Evolutionary conservation across 1,284 basidiomycete genomes (phyloP).

Genomic region (Rhodotorula sp.): DNA sequence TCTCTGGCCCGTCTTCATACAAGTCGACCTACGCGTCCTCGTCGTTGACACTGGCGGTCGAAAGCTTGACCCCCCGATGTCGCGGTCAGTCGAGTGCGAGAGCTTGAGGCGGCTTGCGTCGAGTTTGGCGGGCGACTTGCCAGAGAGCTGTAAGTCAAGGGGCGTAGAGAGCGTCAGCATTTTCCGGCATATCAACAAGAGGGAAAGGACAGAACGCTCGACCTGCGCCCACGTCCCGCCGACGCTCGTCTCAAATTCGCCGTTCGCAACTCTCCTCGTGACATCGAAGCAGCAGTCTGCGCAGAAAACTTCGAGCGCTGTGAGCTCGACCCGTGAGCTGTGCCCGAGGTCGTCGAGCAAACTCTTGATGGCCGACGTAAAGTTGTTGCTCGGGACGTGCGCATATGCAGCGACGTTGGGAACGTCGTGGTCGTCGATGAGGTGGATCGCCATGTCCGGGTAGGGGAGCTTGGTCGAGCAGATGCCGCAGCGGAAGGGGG

Average conservation of each 20-base stretch:
- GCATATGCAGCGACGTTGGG: not conserved
- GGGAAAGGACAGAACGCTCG: not conserved
- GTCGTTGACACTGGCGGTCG: too few relatives aligned
- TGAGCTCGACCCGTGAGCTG: too few relatives aligned
- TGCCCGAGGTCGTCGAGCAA: not conserved
- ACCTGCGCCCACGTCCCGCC: not conserved
- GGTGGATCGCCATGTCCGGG: not conserved
- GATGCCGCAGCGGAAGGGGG: not conserved
- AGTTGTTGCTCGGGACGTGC: not conserved
- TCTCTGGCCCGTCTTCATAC: too few relatives aligned
- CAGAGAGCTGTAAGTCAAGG: not conserved
- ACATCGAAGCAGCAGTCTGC: not conserved
- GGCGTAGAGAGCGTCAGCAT: too few relatives aligned
- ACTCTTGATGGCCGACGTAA: not conserved
- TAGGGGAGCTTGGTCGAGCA: not conserved
- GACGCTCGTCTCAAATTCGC: not conserved
- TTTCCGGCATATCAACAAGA: too few relatives aligned
- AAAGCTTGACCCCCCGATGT: not conserved
- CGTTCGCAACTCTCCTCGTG: not conserved
- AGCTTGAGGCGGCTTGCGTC: not conserved
- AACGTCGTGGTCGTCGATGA: not conserved
- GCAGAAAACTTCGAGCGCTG: too few relatives aligned
- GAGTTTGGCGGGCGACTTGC: not conserved
- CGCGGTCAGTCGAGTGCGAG: not conserved
- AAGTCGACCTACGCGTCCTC: too few relatives aligned